Evolutionary conservation across 306 rosid genomes (phyloP).

Genomic region (Quercus parvula): DNA sequence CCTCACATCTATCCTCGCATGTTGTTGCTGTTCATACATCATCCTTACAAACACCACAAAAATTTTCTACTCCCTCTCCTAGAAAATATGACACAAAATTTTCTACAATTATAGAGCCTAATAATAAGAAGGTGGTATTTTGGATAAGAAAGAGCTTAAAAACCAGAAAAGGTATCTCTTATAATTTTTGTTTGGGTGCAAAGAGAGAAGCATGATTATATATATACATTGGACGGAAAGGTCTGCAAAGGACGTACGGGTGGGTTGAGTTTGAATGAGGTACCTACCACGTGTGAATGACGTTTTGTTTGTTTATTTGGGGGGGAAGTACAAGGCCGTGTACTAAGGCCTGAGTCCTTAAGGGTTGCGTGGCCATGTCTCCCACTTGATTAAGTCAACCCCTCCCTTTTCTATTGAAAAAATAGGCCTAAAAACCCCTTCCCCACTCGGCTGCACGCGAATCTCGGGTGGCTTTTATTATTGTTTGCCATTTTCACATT

Average conservation of each 20-base stretch:
- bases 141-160: too few species aligned
- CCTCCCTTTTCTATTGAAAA: neutral
- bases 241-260: constrained; percentile 31
- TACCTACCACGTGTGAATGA: constrained; percentile 23
- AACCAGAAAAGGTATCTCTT: too few species aligned
- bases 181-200: constrained; percentile 4
- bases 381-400: constrained; percentile 42
- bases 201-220: neutral
- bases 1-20: constrained; percentile 11
- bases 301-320: neutral
- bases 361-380: constrained; percentile 32
- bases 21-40: constrained; percentile 48
- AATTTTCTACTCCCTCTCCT: neutral
- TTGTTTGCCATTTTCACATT: neutral
- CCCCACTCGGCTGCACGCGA: constrained; percentile 1
- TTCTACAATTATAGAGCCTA: too few species aligned
- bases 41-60: constrained; percentile 25
- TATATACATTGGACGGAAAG: neutral
- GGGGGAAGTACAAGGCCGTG: constrained; percentile 45
- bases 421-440: too few species aligned
- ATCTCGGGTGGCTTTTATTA: neutral
- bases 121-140: too few species aligned
- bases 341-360: neutral
- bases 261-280: neutral
- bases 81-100: neutral